Conservation (phyloP, 495 filamentous ascomycete species). For the Talaromyces stipitatus region DNA sequence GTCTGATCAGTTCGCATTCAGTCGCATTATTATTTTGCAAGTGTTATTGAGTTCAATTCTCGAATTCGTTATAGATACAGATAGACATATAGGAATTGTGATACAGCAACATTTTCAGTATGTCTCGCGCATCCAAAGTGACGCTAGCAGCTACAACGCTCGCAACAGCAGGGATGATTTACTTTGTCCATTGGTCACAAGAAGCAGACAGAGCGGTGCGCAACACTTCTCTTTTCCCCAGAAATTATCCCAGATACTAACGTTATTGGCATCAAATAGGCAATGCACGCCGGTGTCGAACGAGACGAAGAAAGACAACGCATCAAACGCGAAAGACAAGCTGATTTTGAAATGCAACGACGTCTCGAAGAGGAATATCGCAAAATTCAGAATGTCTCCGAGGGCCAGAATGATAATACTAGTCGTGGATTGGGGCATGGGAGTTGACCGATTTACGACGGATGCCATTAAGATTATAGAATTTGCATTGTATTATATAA, state of each 20-base stretch:
- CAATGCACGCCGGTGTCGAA: conserved; percentile 93
- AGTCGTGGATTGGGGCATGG: conserved; percentile 10
- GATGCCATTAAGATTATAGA: not conserved
- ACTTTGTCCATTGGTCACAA: conserved; percentile 85
- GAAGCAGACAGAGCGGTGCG: conserved; percentile 76
- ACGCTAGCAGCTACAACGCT: conserved; percentile 73
- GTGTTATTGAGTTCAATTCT: not conserved
- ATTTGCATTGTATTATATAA: conserved; percentile 6
- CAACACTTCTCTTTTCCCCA: conserved; percentile 6
- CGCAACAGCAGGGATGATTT: conserved; percentile 66
- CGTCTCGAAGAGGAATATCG: conserved; percentile 81
- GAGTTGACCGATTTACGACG: conserved; percentile 4
- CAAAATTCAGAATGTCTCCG: conserved; percentile 66
- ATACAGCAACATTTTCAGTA: conserved; percentile 25
- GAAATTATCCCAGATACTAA: not conserved
- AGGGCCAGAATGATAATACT: conserved; percentile 17
- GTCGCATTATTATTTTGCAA: not conserved
- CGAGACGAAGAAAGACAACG: conserved; percentile 93
- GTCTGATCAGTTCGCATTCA: not conserved
- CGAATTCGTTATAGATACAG: not conserved
- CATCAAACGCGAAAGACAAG: conserved; percentile 76
- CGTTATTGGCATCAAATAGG: conserved; percentile 38
- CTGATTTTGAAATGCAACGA: conserved; percentile 90
- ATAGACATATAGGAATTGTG: not conserved
- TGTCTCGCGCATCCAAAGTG: conserved; percentile 85